A percentile compares a stretch with the other conserved stretches of the same genome.
These are phyloP conservation scores for Coniella lustricola DNA, from an alignment of 2,329 filamentous ascomycete genomes.

Conservation along the genomic window DNA sequence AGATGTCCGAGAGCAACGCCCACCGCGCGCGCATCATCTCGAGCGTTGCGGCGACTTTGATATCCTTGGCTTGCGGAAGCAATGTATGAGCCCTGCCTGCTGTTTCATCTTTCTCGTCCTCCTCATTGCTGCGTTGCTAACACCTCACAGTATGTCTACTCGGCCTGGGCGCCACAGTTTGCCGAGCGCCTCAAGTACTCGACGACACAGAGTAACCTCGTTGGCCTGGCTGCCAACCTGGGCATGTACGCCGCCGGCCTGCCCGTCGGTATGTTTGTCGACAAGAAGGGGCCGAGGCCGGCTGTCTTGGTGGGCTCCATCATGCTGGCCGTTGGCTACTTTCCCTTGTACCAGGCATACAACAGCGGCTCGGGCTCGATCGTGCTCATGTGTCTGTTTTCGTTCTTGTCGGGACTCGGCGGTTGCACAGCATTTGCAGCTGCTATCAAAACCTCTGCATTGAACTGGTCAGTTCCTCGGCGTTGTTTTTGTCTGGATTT, in stretches of 20 bases:
- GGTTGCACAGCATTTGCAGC: constrained; percentile 88
- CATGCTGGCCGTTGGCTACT: constrained; percentile 73
- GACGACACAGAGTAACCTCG: constrained; percentile 87
- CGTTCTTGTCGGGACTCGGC: constrained; percentile 78
- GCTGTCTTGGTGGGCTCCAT: constrained; percentile 70
- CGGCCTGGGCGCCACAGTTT: constrained; percentile 95
- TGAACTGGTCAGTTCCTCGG: constrained; percentile 58
- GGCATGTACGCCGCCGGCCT: constrained; percentile 93
- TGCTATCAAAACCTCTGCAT: constrained; percentile 75
- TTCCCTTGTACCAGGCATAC: constrained; percentile 75
- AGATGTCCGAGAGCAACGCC: constrained; percentile 42
- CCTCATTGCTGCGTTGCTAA: constrained; percentile 9
- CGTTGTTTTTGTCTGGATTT: neutral
- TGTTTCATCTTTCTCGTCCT: neutral
- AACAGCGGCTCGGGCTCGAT: constrained; percentile 57
- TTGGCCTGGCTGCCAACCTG: constrained; percentile 77
- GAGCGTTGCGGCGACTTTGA: constrained; percentile 75
- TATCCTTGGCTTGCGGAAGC: constrained; percentile 85
- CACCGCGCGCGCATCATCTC: constrained; percentile 68
- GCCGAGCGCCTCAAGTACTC: constrained; percentile 79
- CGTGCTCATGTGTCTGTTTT: constrained; percentile 67
- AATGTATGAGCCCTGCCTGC: constrained; percentile 57
- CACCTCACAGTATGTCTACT: constrained; percentile 81
- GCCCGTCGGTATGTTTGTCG: constrained; percentile 81
- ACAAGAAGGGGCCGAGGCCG: constrained; percentile 71